phyloP scores from a whole-genome alignment of 2,329 filamentous ascomycete genomes.

The Fusarium musae region DNA sequence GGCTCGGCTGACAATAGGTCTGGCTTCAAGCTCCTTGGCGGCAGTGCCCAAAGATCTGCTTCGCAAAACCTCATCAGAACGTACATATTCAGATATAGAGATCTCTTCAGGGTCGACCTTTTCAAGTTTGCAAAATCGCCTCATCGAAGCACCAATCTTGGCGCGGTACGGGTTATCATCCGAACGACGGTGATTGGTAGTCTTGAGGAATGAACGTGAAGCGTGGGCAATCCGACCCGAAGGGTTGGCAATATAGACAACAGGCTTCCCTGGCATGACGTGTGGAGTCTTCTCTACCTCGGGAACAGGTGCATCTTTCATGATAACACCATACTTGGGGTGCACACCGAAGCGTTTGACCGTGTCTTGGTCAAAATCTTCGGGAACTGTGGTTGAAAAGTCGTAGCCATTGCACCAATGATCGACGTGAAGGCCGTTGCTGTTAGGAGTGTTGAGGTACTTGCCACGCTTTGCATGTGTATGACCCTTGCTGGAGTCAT shows the following conservation, averaged over 20 bases:
- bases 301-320: constrained; percentile 60
- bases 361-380: constrained; percentile 62
- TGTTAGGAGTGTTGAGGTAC: constrained; percentile 65
- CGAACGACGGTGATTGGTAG: constrained; percentile 49
- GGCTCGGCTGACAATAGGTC: constrained; percentile 44
- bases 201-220: constrained; percentile 56
- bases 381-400: constrained; percentile 58
- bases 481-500: constrained; percentile 64
- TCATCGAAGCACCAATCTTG: constrained; percentile 50
- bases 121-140: constrained; percentile 52
- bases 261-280: constrained; percentile 58
- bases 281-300: constrained; percentile 53
- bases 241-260: constrained; percentile 61
- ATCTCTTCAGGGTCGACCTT: constrained; percentile 50
- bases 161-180: constrained; percentile 49
- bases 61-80: constrained; percentile 49
- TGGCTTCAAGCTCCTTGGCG: constrained; percentile 47
- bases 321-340: constrained; percentile 64
- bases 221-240: constrained; percentile 60
- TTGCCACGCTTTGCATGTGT: constrained; percentile 64
- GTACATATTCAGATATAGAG: constrained; percentile 48
- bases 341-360: constrained; percentile 63
- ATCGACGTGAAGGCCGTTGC: constrained; percentile 65
- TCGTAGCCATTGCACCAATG: constrained; percentile 65
- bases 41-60: constrained; percentile 52